Evolutionary conservation across 495 filamentous ascomycete species (phyloP).

Genomic region (Aspergillus saccharolyticus): DNA sequence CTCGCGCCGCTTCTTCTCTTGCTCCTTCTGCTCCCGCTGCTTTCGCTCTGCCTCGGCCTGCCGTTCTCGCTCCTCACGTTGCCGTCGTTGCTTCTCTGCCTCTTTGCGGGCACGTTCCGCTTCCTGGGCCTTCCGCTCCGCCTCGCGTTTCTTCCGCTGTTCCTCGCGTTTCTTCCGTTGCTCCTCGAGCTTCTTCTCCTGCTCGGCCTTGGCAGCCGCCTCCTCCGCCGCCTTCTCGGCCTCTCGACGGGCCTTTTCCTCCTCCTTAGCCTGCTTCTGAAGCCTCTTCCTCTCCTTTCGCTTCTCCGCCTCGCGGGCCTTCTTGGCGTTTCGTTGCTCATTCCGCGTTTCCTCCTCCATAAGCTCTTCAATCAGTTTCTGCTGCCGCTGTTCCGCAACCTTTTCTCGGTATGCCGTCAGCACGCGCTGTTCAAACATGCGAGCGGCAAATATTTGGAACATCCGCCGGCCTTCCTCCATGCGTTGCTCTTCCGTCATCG

Average conservation of each 20-base stretch:
- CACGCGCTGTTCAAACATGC: slow-evolving; percentile 98
- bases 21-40: slow-evolving; percentile 65
- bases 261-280: slow-evolving; percentile 81
- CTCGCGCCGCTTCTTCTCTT: slow-evolving; percentile 63
- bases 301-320: slow-evolving; percentile 86
- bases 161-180: slow-evolving; percentile 76
- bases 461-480: slow-evolving; percentile 98
- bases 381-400: slow-evolving; percentile 84
- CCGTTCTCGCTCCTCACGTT: slow-evolving; percentile 78
- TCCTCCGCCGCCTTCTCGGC: slow-evolving; percentile 92
- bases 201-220: slow-evolving; percentile 65
- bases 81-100: slow-evolving; percentile 67
- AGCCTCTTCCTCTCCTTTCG: slow-evolving; percentile 83
- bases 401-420: slow-evolving; percentile 97
- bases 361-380: slow-evolving; percentile 86
- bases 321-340: slow-evolving; percentile 81
- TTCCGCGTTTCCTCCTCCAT: slow-evolving; percentile 73
- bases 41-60: slow-evolving; percentile 72
- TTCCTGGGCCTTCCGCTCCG: slow-evolving; percentile 84
- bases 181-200: slow-evolving; percentile 78
- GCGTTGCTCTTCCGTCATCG: slow-evolving; percentile 95
- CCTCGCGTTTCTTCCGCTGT: slow-evolving; percentile 84
- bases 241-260: slow-evolving; percentile 80
- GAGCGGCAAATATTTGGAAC: slow-evolving; percentile 99
- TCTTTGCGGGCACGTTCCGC: slow-evolving; percentile 80